Evolutionary conservation across 768 basidiomycete species (phyloP).

Genomic region (Strobilomyces echinocephalus): DNA sequence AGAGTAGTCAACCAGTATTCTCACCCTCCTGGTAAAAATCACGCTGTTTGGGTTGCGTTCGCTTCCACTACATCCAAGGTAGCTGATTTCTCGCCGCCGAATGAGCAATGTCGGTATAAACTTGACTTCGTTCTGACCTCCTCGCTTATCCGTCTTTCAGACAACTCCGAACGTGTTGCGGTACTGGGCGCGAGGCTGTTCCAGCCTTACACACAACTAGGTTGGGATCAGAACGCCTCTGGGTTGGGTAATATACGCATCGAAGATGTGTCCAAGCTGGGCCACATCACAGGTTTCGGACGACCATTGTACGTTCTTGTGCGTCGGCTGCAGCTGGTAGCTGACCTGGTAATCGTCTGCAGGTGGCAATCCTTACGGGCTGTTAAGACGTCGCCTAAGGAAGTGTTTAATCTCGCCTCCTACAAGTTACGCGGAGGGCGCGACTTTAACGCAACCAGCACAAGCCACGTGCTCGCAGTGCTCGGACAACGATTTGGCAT

Average conservation of each 20-base stretch:
- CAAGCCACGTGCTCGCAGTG: not conserved
- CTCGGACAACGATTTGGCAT: conserved; percentile 5
- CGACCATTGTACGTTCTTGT: not conserved
- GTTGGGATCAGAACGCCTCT: conserved; percentile 15
- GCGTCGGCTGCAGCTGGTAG: not conserved
- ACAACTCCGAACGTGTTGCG: conserved; percentile 1
- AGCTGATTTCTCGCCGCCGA: conserved; percentile 2
- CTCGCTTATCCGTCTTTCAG: not conserved
- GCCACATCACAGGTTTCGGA: conserved; percentile 1
- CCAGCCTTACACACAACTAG: conserved; percentile 6
- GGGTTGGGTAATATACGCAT: not conserved
- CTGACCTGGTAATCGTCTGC: not conserved
- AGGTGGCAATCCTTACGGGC: conserved; percentile 10
- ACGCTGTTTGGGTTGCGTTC: conserved; percentile 15
- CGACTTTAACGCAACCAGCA: not conserved
- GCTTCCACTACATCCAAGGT: conserved; percentile 14
- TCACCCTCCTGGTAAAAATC: not conserved
- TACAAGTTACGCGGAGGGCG: not conserved
- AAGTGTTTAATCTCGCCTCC: not conserved
- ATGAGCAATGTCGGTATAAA: not conserved
- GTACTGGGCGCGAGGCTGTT: not conserved
- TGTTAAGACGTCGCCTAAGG: not conserved
- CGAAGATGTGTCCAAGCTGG: not conserved
- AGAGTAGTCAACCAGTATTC: conserved; percentile 7
- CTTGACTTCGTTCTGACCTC: not conserved